Evolutionary conservation across 441 rosid species (phyloP), one percentile per base, ranked within the genome.

Genomic region (Adansonia grandidieri): DNA sequence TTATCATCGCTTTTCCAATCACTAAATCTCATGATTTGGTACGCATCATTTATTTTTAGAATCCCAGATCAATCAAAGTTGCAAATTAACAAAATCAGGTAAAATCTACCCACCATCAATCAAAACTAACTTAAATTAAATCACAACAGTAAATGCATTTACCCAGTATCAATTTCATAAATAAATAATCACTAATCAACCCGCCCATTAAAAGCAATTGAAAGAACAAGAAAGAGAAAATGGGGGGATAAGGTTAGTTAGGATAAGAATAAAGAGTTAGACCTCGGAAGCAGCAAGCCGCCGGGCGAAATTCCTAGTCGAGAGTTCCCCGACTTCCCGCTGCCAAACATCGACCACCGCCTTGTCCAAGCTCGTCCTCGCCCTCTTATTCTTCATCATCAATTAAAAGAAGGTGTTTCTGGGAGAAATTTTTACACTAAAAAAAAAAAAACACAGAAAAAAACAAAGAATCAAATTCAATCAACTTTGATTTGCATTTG

Each of bases 231-330:
- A 40, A 47, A 74, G 2, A 11, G 42, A 44, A 17, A 15, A 37
- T 6, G 9, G 20, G 47, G 68, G 32, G 32, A 63, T 37, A 63
- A 14, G 11, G 19, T 32, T 28, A 66, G 50, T 45, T 53, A 3
- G 28, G 44, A 79, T 19, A 47, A 78, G 72, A 32, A 73, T 47
- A 14, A 19, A 73, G 72, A 22, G 40, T 47, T 5, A 42, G 22
- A 96, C 99, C 99, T 94, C 85, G 1, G 98, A 94, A 69, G 88
- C 97, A 37, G 86, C 87, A 82, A 89, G 89, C 7, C 98, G 97
- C 83, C 82, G 87, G 3, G 86, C 87, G 91, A 96, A 96, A 71
- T 70, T 83, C 48, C 94, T 86, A 47, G 90, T 71, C 61, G 94
- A 89, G 79, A 96, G 91, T 10, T 85, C 88, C 68, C 98, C 98